Percentiles rank a stretch among this genome's conserved stretches.
Evolutionary conservation across 1,139 yeast species (phyloP).

Genomic region (Geotrichum histeridarum): DNA sequence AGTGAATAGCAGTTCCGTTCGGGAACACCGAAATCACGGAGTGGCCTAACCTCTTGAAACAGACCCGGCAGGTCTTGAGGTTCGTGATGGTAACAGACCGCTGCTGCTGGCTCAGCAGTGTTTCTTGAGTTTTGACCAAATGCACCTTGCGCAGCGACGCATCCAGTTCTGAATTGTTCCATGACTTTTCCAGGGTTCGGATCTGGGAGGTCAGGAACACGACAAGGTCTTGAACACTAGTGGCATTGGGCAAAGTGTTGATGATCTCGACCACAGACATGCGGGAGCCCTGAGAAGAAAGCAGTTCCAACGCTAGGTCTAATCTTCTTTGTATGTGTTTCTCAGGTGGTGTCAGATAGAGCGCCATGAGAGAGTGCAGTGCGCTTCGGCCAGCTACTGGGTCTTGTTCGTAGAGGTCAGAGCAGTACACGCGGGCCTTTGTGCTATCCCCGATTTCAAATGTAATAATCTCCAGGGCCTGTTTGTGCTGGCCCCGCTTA

Average conservation of each 20-base stretch:
- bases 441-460: slow-evolving; percentile 54
- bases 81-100: slow-evolving; percentile 40
- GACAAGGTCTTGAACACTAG: slow-evolving; percentile 45
- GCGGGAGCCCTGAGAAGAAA: slow-evolving; percentile 49
- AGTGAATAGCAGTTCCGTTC: slow-evolving; percentile 57
- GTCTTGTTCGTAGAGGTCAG: slow-evolving; percentile 46
- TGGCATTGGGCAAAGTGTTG: slow-evolving; percentile 47
- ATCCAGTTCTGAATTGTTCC: slow-evolving; percentile 25
- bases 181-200: slow-evolving; percentile 36
- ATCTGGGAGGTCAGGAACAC: slow-evolving; percentile 48
- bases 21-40: slow-evolving; percentile 55
- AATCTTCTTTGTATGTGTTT: slow-evolving; percentile 35
- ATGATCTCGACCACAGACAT: slow-evolving; percentile 51
- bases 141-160: slow-evolving; percentile 41
- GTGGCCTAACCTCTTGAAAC: slow-evolving; percentile 58
- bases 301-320: slow-evolving; percentile 42
- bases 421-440: slow-evolving; percentile 55
- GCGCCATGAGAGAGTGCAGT: slow-evolving; percentile 35
- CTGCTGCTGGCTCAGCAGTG: slow-evolving; percentile 40
- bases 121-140: slow-evolving; percentile 37
- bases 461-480: slow-evolving; percentile 60
- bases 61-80: slow-evolving; percentile 51
- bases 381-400: slow-evolving; percentile 39
- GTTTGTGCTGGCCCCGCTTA: slow-evolving; percentile 58
- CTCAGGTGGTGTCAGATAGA: slow-evolving; percentile 31